Evolutionary conservation across 2,329 filamentous ascomycete species (phyloP).

Genomic region (Colletotrichum falcatum): DNA sequence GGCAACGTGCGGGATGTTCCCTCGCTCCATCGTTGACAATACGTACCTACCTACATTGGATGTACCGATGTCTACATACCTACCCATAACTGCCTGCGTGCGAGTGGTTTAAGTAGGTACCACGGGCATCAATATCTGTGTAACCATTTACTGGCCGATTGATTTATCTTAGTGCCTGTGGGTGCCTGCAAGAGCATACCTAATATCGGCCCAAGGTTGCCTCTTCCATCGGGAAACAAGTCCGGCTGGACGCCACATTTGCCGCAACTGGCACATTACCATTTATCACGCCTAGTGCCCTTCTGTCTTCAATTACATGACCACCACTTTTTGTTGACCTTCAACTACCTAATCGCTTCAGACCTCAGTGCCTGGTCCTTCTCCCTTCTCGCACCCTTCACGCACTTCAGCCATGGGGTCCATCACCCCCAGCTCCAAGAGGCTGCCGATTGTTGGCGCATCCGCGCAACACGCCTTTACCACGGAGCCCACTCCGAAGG

Average conservation of each 20-base stretch:
- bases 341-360: not conserved
- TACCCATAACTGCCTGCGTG: too few species aligned
- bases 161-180: constrained; percentile 31
- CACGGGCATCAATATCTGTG: constrained; percentile 24
- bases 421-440: constrained; percentile 28
- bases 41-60: constrained; percentile 35
- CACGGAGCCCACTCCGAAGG: constrained; percentile 28
- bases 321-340: not conserved
- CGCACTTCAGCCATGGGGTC: constrained; percentile 25
- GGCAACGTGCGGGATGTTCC: constrained; percentile 32
- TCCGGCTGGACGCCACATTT: constrained; percentile 30
- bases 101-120: not conserved
- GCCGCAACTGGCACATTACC: constrained; percentile 18
- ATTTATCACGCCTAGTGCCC: constrained; percentile 31
- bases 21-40: constrained; percentile 14
- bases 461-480: constrained; percentile 40
- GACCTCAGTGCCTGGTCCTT: constrained; percentile 1
- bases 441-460: constrained; percentile 16
- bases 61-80: not conserved
- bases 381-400: not conserved
- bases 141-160: constrained; percentile 29
- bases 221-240: constrained; percentile 7
- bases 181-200: constrained; percentile 28
- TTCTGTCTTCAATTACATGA: constrained; percentile 11
- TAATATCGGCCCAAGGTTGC: constrained; percentile 20